Evolutionary conservation across 2,329 filamentous ascomycete genomes (phyloP).

Genomic region (Aspergillus sclerotialis): DNA sequence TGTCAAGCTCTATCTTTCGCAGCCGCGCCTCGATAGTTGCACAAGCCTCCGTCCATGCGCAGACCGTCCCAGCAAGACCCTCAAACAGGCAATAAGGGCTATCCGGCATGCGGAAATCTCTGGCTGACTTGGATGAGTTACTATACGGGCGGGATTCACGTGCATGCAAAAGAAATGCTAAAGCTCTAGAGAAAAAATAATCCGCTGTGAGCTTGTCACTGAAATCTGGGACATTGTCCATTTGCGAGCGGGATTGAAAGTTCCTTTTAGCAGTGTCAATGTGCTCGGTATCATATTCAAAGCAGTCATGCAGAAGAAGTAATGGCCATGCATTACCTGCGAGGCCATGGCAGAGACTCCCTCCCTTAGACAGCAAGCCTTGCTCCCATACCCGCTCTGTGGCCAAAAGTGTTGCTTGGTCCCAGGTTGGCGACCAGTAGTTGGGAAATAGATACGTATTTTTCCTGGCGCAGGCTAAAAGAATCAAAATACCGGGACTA

Average conservation of each 20-base stretch:
- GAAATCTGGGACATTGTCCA: constrained; percentile 1
- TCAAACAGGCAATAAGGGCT: constrained; percentile 34
- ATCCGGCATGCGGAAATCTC: constrained; percentile 35
- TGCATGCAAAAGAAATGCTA: constrained; percentile 32
- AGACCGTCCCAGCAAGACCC: constrained; percentile 33
- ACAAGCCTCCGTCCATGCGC: constrained; percentile 37
- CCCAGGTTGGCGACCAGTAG: constrained; percentile 34
- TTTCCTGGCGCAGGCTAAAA: constrained; percentile 27
- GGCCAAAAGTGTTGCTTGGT: constrained; percentile 25
- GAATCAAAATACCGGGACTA: constrained; percentile 29
- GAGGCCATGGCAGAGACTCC: constrained; percentile 35
- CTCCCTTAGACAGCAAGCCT: constrained; percentile 36
- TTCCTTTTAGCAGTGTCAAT: constrained; percentile 15
- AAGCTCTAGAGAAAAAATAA: constrained; percentile 31
- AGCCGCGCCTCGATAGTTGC: constrained; percentile 26
- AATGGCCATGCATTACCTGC: constrained; percentile 36
- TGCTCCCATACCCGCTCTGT: constrained; percentile 34
- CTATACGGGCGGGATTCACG: constrained; percentile 32
- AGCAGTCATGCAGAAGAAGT: constrained; percentile 29
- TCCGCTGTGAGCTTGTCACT: constrained; percentile 20
- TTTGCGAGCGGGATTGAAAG: constrained; percentile 12
- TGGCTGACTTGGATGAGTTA: constrained; percentile 7
- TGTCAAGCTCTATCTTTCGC: constrained; percentile 24
- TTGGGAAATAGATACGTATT: constrained; percentile 16
- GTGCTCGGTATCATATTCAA: constrained; percentile 22